Base-by-base conservation (phyloP, 495 filamentous ascomycete species). In the Aspergillus funiculosus region DNA sequence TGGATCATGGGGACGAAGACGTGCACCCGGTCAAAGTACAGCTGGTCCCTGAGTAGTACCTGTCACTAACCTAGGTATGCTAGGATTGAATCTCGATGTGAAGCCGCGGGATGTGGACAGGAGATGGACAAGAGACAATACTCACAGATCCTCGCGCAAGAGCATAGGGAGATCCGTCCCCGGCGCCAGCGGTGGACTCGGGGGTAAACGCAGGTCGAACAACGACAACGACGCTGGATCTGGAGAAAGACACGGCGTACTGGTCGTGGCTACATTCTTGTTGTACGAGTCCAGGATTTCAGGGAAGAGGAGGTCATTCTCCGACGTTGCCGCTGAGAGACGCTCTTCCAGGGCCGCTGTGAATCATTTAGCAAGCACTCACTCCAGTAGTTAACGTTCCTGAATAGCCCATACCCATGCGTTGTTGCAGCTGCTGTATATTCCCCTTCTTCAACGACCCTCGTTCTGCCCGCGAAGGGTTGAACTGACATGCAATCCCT, bases 11-110 rank as follows among this genome's bases (percentile, higher is more conserved):
- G 75, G 3, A 68, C 52, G 10, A 68, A 66, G 8, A 60, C 57
- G 32, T 78, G 72, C 6, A 75, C 66, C 22, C 74, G 62, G 35
- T 78, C 75, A 36, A 77, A 74, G 37, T 77, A 78, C 8, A 77
- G 51, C 50, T 76, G 72, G 44, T 77, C 72, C 11, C 35, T 48
- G 26, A 10, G 37, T 24, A 27, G 29, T 27, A 36, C 25, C 25
- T 8, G 11, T 39, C 9, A 14, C 3, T n/a, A n/a, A n/a, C n/a
- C n/a, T n/a, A n/a, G n/a, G n/a, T n/a, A n/a, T n/a, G n/a, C n/a
- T n/a, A n/a, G n/a, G n/a, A n/a, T n/a, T n/a, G n/a, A n/a, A n/a
- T n/a, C n/a, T n/a, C n/a, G n/a, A n/a, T n/a, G n/a, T n/a, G n/a
- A n/a, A n/a, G n/a, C n/a, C n/a, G n/a, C n/a, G n/a, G n/a, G n/a